Base-by-base conservation (phyloP, 768 basidiomycete genomes). In the Lanmaoa pseudosensibilis region DNA sequence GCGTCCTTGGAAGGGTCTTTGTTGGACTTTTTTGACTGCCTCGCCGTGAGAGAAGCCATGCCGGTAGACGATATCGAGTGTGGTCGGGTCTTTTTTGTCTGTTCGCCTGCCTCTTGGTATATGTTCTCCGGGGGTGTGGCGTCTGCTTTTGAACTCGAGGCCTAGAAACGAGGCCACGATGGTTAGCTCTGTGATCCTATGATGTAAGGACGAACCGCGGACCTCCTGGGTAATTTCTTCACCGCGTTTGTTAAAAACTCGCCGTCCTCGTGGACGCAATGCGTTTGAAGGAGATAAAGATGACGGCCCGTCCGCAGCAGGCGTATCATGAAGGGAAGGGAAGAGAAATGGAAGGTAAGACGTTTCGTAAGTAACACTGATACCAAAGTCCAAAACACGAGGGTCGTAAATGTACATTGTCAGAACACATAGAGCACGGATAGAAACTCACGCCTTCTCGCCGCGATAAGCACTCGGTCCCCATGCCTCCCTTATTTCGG, bases 261-360 rank as follows among this genome's bases (percentile, higher is more conserved):
- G 78, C 48, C 84, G 76, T 38, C 85, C 85, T 64, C 74, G 75
- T 52, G 73, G 71, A 48, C 52, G 72, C 44, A 65, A 53, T 55
- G 62, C 21, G 58, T 58, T 50, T 58, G 64, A 52, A 53, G 55
- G 56, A 51, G 62, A 62, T 62, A 60, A 37, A 52, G 62, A 56
- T 47, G 70, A 62, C 51, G 56, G 56, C 23, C 54, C 57, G 33
- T 66, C 56, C 44, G 62, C 65, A 56, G 64, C 46, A 49, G 64
- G 52, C 48, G 58, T 63, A 53, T 69, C 69, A 9, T 63, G 59
- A 48, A 68, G 58, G 41, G 78, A 72, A 52, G 78, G 71, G 61
- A 85, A 86, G 18, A 87, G 69, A 68, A 88, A 88, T 5, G 86
- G 86, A 27, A 87, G 68, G 68, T 86, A 87, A 1, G 86, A 88